Evolutionary conservation across 495 filamentous ascomycete species (phyloP), one percentile per base, ranked within the genome.

Genomic region (Margaritispora aquatica): DNA sequence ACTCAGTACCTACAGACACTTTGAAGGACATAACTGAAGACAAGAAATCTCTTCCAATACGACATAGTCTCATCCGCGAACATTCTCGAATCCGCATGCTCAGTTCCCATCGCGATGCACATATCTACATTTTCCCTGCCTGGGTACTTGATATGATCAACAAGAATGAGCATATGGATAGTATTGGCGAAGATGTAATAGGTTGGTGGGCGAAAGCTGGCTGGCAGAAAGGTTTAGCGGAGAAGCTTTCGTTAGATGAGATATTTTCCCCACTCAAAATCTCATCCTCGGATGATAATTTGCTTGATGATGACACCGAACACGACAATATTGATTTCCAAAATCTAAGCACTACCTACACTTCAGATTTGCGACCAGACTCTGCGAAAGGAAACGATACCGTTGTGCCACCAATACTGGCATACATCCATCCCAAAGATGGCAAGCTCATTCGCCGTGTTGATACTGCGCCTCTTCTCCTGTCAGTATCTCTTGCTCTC

Each of bases 181-280:
- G 83, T 41, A 82, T 99, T 55, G 87, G 88, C 53, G 94, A 99
- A 73, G 95, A 97, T 64, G 80, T 97, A 20, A 71, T 99, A 19
- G 93, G 92, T 13, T 96, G 87, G 86, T 96, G 92, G 92, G 90
- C 91, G 13, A 97, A 97, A 69, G 80, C 92, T 0, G 84, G 80
- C 31, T 99, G 94, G 94, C 92, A 97, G 71, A 75, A 81, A 22
- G 88, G 90, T 0, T 74, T 97, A 0, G 83, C 78, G 1, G 80
- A 84, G 19, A 97, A 96, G 71, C 78, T 97, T 8, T 80, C 84
- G 1, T 71, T 97, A 26, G 72, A 77, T 41, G 76, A 88, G 38
- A 80, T 94, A 36, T 77, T 96, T 52, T 63, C 48, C 13, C 46
- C 59, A 29, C 44, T 29, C 50, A 63, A 51, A 24, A 70, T 68